phyloP scores from a whole-genome alignment of 225 moss, liverwort and hornwort species.

The Rhytidiadelphus loreus region DNA sequence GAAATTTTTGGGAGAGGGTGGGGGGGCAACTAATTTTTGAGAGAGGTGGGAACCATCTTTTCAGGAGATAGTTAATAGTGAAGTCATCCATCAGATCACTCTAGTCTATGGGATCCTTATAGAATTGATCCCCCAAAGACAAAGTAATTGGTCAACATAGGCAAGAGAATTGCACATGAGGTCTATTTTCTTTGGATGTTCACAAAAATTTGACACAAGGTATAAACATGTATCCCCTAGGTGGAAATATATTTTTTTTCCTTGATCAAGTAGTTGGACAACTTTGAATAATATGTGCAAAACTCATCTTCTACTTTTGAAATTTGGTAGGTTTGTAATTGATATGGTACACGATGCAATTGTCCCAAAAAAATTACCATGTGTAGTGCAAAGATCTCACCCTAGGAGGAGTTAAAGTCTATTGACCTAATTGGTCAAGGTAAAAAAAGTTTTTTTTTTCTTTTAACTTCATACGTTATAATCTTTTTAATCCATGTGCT shows the following conservation, averaged over 20 bases:
- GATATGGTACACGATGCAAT: neutral
- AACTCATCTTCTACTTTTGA: neutral
- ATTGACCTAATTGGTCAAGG: rapidly evolving
- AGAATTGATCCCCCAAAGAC: neutral
- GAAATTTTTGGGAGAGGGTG: too few species aligned
- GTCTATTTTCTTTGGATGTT: neutral
- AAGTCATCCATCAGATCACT: too few species aligned
- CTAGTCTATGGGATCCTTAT: too few species aligned
- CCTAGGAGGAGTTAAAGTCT: rapidly evolving
- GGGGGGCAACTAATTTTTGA: too few species aligned
- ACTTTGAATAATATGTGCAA: rapidly evolving
- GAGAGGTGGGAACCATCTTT: too few species aligned
- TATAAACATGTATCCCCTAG: rapidly evolving
- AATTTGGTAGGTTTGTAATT: neutral
- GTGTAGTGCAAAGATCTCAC: neutral
- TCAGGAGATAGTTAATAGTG: too few species aligned
- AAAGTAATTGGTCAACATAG: rapidly evolving
- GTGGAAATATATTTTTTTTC: neutral
- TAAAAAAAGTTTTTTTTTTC: too few species aligned
- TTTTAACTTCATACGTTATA: neutral
- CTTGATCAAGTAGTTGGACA: rapidly evolving
- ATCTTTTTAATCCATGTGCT: rapidly evolving
- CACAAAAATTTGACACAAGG: neutral
- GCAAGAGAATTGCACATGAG: rapidly evolving
- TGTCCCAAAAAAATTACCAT: too few species aligned